Evolutionary conservation across 2,329 filamentous ascomycete genomes (phyloP).

Genomic region (Chrysoporthe austroafricana): DNA sequence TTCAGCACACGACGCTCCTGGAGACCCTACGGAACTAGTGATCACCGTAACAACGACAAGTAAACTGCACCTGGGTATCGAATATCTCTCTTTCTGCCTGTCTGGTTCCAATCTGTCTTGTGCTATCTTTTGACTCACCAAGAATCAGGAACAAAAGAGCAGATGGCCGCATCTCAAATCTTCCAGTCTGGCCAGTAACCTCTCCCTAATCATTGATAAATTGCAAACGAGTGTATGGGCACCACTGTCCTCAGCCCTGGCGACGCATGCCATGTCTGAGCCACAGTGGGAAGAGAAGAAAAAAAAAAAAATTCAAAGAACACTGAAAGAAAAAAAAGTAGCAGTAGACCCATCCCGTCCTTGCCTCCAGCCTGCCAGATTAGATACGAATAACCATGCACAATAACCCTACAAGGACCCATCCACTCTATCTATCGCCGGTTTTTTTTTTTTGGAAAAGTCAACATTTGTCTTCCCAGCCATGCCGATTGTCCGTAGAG

Average conservation of each 20-base stretch:
- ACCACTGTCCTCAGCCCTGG: slow-evolving; percentile 10
- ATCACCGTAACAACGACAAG: not conserved
- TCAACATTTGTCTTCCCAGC: slow-evolving; percentile 27
- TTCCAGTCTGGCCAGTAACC: slow-evolving; percentile 11
- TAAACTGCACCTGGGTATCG: slow-evolving; percentile 14
- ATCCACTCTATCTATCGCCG: slow-evolving; percentile 27
- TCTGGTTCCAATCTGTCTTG: slow-evolving; percentile 23
- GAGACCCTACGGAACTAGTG: not conserved
- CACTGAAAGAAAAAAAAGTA: slow-evolving; percentile 29
- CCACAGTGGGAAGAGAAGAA: not conserved
- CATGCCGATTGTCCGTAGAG: slow-evolving; percentile 24
- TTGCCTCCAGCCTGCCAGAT: slow-evolving; percentile 9
- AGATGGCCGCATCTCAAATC: slow-evolving; percentile 6
- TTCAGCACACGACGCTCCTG: not conserved
- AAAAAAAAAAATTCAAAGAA: slow-evolving; percentile 36
- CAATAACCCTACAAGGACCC: not conserved
- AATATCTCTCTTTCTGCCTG: slow-evolving; percentile 16
- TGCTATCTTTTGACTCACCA: slow-evolving; percentile 15
- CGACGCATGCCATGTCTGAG: not conserved
- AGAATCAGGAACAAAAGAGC: slow-evolving; percentile 10
- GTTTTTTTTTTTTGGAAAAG: slow-evolving; percentile 16
- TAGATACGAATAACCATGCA: slow-evolving; percentile 16
- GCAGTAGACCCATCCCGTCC: slow-evolving; percentile 20
- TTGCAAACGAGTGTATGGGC: slow-evolving; percentile 22
- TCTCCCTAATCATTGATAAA: not conserved